Evolutionary conservation across 176 grass and related monocot genomes (phyloP), one percentile per base, ranked within the genome.

Genomic region (Aegilops speltoides): DNA sequence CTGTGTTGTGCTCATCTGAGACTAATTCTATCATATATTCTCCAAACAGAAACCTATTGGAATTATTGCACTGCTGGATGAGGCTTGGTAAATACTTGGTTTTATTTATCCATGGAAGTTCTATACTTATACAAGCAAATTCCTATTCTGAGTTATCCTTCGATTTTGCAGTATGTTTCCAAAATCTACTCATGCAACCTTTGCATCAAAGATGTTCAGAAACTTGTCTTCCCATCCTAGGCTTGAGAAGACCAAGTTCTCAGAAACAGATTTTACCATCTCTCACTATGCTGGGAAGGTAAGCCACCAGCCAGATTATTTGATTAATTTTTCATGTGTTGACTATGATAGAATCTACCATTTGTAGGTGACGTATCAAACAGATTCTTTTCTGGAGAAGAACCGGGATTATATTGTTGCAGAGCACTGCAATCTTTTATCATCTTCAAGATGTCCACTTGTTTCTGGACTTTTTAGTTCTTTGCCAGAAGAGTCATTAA

Each of bases 201-300:
- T 99, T 17, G 91, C 92, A 26, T 93, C 97, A 10, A 99, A 96
- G 89, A 86, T 99, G 90, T 99, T 99, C 78, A 91, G 89, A 75
- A 94, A 88, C 83, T 91, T 99, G 12, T 79, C 82, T 76, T 96
- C 88, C 56, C 94, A 99, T 85, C 79, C 87, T 70, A 99, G 94
- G 88, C 88, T 99, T 62, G 97, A 91, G 89, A 99, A 91, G 85
- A 95, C 92, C 64, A 99, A 99, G 68, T 96, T 99, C 48, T 96
- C 94, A 41, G 92, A 99, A 91, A 99, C 97, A 83, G 92, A 99
- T 99, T 99, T 99, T 86, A 91, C 85, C 45, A 84, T 99, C 68
- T 92, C 90, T 59, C 97, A 99, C 85, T 99, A 99, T 85, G 97
- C 97, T 46, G 97, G 97, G 72, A 99, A 99, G 90, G 97, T 99